Evolutionary conservation across 495 filamentous ascomycete species (phyloP), one percentile per base, ranked within the genome.

Genomic region (Penicillium odoratum): DNA sequence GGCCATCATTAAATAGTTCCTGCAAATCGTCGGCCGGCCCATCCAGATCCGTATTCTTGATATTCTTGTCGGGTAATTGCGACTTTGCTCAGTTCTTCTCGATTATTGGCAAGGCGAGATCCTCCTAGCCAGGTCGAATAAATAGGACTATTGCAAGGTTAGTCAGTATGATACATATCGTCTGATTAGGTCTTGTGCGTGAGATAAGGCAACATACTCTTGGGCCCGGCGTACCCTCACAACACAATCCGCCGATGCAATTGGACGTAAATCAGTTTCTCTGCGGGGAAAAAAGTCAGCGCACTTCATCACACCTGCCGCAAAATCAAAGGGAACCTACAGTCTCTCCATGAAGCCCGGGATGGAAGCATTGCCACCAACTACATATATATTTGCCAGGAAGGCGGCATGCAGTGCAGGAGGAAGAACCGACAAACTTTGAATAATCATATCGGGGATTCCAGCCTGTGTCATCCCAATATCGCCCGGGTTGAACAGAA

Each of bases 381-480:
- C 89, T 7, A 96, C 85, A 13, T 97, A 68, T 31, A 97, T 85
- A 62, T 99, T 98, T 8, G 91, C 87, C 45, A 97, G 73, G 61
- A 96, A 83, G 0, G 86, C 82, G 16, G 88, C 85, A 78, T 92
- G 89, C 26, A 96, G 67, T 0, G 85, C 90, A 11, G 86, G 74
- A 1, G 94, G 95, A 33, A 98, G 63, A 7, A 74, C 82, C n/a
- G 83, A 82, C 28, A 99, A 70, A 26, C 86, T 88, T 61, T 98
- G 89, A 73, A 97, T 77, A 42, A 96, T 85, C 42, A 87, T 79
- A 53, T 91, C 89, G 2, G 89, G 84, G 3, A 98, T 76, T 3
- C 94, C 94, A 4, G 89, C 88, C 63, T 96, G 89, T 46, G 85
- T 85, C 76, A 97, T 81, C 0, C 93, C 94, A 51, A 99, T 87